Evolutionary conservation across 768 basidiomycete genomes (phyloP), one percentile per base, ranked within the genome.

Genomic region (Leccinum pellstonianum): DNA sequence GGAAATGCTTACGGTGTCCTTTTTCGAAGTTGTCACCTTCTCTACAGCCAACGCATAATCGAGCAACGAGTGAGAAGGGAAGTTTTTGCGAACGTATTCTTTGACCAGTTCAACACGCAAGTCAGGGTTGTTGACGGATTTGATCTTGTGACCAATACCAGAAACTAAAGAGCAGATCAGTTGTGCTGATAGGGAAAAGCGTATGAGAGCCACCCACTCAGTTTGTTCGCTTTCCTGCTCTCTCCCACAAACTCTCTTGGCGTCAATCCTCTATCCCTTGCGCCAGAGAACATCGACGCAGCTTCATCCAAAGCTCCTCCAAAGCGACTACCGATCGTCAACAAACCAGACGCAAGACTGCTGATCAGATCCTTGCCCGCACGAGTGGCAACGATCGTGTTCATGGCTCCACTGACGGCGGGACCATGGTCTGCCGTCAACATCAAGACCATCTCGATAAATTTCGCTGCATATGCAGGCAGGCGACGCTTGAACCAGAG

Each of bases 61-160:
- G 67, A 96, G 86, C 64, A 96, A 80, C 64, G 85, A 86, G 79
- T 95, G 94, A 70, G 87, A 88, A 4, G 96, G 96, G 92, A 99
- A 99, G 83, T 96, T 79, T 79, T 96, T 94, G 79, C 73, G 79
- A 61, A 96, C 96, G 68, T 91, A 99, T 79, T 95, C 93, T 83
- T 98, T 97, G 56, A 93, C 92, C 61, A 94, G 87, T 77, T 93
- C 90, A 62, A 94, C 91, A 72, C 91, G 91, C 50, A 93, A 81
- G 81, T 95, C 93, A 52, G 93, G 93, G 85, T 95, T 95, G 78
- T 93, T 95, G 64, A 94, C 91, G 65, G 90, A 93, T 87, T 99
- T 99, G 83, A 99, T 97, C 86, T 98, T 98, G 87, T 99, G 96
- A 50, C 96, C 96, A 66, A 99, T 99, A 81, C 96, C 96, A 65